Conservation (phyloP, 768 basidiomycete species). For the Rhizopogon sp. region DNA sequence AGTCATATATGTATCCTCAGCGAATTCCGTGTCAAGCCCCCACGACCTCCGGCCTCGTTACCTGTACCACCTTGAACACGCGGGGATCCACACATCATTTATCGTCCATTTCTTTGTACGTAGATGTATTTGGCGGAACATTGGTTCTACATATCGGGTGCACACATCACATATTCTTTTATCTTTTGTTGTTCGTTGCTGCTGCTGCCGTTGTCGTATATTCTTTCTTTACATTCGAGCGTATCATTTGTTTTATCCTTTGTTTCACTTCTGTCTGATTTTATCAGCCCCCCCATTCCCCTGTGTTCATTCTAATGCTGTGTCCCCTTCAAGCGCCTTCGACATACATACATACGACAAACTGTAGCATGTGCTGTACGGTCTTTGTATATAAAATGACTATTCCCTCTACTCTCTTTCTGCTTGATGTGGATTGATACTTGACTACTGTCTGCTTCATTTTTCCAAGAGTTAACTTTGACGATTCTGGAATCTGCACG, state of each 20-base stretch:
- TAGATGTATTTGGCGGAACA: constrained; percentile 18
- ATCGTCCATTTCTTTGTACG: constrained; percentile 9
- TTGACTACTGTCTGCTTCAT: too few relatives aligned
- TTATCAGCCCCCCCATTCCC: constrained; percentile 6
- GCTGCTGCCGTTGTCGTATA: constrained; percentile 11
- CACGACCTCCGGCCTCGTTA: constrained; percentile 25
- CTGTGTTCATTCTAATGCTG: constrained; percentile 11
- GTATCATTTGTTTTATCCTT: constrained; percentile 4
- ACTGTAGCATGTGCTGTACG: constrained; percentile 42
- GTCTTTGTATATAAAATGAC: constrained; percentile 12
- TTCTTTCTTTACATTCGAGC: constrained; percentile 12
- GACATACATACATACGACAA: constrained; percentile 1
- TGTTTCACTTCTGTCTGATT: constrained; percentile 11
- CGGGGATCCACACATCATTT: constrained; percentile 8
- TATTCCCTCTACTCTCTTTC: constrained; percentile 9
- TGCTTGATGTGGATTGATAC: too few relatives aligned
- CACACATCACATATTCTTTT: not conserved
- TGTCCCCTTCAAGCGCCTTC: constrained; percentile 13
- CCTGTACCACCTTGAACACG: not conserved
- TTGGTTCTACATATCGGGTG: constrained; percentile 11
- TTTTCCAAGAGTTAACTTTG: too few relatives aligned
- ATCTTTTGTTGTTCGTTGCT: not conserved
- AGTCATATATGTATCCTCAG: constrained; percentile 71
- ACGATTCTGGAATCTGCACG: too few relatives aligned
- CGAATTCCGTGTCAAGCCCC: constrained; percentile 80